These are phyloP conservation scores for Pseudogymnoascus sp. DNA, from an alignment of 2,329 filamentous ascomycete species.

Conservation along the genomic window DNA sequence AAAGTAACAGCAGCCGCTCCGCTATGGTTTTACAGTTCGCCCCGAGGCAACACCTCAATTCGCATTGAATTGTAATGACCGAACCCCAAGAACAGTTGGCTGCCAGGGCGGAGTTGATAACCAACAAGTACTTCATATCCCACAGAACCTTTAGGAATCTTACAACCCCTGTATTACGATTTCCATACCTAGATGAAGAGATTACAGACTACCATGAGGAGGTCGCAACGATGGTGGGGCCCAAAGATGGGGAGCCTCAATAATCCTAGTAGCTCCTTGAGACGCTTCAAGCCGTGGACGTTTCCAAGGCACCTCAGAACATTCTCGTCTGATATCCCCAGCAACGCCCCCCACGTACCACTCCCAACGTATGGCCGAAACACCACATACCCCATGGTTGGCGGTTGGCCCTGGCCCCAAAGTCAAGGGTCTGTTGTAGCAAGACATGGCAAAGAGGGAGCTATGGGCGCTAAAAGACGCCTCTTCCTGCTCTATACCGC, in stretches of 20 bases:
- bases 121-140: background rate
- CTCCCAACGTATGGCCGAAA: background rate
- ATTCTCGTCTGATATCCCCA: background rate
- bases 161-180: background rate
- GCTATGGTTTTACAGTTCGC: background rate
- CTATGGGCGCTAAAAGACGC: slow-evolving; percentile 2
- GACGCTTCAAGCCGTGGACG: background rate
- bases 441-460: background rate
- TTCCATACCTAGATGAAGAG: background rate
- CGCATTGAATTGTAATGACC: background rate
- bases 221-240: background rate
- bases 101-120: background rate
- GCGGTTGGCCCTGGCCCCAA: background rate
- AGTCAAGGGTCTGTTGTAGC: background rate
- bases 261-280: background rate
- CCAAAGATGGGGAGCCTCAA: background rate
- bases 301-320: slow-evolving; percentile 8
- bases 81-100: background rate
- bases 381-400: background rate
- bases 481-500: background rate
- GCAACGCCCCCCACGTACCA: background rate
- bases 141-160: too few relatives aligned
- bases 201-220: background rate
- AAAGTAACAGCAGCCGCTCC: slow-evolving; percentile 3
- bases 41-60: background rate